Percentiles rank a stretch among this genome's conserved stretches.
These are phyloP conservation scores for Phyllostachys edulis DNA, from an alignment of 176 grass and related monocot species.

Conservation along the genomic window DNA sequence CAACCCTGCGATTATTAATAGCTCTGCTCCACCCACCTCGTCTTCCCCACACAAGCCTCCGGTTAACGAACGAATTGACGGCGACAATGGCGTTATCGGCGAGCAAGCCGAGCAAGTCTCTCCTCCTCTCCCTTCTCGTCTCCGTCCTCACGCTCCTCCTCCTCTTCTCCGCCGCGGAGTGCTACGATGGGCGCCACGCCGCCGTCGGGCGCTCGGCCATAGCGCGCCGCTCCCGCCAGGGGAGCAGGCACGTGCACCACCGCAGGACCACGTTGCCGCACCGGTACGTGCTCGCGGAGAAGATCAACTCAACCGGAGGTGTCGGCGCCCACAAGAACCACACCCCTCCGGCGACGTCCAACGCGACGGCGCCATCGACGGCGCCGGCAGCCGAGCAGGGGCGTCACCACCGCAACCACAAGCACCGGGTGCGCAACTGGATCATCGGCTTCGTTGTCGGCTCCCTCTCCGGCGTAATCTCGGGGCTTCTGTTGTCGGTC, in stretches of 20 bases:
- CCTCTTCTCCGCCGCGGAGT: conserved; percentile 4
- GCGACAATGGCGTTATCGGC: conserved; percentile 24
- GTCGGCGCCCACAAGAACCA: background rate
- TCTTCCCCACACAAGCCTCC: background rate
- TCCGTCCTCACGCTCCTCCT: background rate
- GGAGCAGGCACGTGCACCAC: conserved; percentile 11
- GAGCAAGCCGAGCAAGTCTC: background rate
- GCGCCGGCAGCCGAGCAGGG: background rate
- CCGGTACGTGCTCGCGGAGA: conserved; percentile 45
- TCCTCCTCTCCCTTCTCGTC: background rate
- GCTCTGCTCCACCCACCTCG: background rate
- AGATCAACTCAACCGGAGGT: background rate
- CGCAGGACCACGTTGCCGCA: conserved; percentile 24
- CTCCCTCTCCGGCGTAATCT: conserved; percentile 46
- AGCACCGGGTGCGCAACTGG: conserved; percentile 49
- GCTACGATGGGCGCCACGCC: conserved; percentile 8
- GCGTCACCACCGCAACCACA: conserved; percentile 20
- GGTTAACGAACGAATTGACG: background rate
- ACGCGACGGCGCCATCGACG: background rate
- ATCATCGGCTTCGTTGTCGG: conserved; percentile 63
- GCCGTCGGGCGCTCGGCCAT: background rate
- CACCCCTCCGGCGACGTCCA: background rate
- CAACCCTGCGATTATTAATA: background rate
- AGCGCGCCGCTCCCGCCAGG: conserved; percentile 4
- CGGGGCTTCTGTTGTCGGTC: conserved; percentile 37